Conservation (phyloP, 1,139 yeast genomes). For the Diutina catenulata region DNA sequence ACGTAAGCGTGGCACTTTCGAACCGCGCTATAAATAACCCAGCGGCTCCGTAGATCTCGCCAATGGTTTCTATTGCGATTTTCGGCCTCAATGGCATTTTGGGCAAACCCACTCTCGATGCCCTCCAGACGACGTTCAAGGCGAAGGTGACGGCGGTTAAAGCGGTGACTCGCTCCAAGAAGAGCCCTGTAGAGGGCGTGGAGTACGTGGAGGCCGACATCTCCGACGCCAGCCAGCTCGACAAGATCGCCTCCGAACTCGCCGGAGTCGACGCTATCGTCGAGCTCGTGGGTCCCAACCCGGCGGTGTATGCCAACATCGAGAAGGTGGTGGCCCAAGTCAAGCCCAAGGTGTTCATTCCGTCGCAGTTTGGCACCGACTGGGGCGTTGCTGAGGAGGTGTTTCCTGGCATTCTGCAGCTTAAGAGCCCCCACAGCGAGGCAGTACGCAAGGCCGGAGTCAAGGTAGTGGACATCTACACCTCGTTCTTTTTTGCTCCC, state of each 20-base stretch:
- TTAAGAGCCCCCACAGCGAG: slow-evolving; percentile 28
- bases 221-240: slow-evolving; percentile 14
- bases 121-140: slow-evolving; percentile 31
- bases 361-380: slow-evolving; percentile 52
- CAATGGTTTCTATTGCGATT: too few relatives aligned
- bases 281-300: slow-evolving; percentile 25
- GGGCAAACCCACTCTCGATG: slow-evolving; percentile 35
- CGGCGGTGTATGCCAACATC: slow-evolving; percentile 14
- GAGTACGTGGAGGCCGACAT: slow-evolving; percentile 26
- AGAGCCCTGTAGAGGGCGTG: slow-evolving; percentile 23
- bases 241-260: slow-evolving; percentile 19
- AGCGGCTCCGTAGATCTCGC: too few relatives aligned
- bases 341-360: slow-evolving; percentile 43
- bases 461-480: slow-evolving; percentile 38
- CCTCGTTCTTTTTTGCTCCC: slow-evolving; percentile 33
- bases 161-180: slow-evolving; percentile 34
- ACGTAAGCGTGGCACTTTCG: too few relatives aligned
- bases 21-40: too few relatives aligned
- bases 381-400: slow-evolving; percentile 10
- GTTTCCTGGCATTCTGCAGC: slow-evolving; percentile 23
- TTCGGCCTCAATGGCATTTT: slow-evolving; percentile 42
- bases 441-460: slow-evolving; percentile 33
- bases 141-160: slow-evolving; percentile 38
- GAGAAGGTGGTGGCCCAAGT: slow-evolving; percentile 26
- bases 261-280: slow-evolving; percentile 40